Evolutionary conservation across 129 eudicot genomes (phyloP).

Genomic region (Tanacetum coccineum): DNA sequence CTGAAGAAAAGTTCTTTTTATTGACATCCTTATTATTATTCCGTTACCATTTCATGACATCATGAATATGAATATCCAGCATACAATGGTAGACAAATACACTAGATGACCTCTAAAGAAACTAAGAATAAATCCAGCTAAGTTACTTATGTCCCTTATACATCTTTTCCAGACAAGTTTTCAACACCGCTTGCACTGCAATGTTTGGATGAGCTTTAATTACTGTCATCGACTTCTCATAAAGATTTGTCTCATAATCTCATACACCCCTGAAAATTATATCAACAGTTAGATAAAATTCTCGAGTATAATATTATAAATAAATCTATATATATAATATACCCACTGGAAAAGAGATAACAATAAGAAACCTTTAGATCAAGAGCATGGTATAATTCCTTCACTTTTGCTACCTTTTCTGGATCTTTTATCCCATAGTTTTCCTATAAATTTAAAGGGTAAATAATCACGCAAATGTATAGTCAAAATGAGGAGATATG

Average conservation of each 20-base stretch:
- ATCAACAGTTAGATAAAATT: no score
- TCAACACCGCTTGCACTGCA: slow-evolving; percentile 58
- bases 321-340: no score
- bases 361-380: slow-evolving; percentile 55
- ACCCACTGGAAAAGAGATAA: no score
- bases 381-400: slow-evolving; percentile 49
- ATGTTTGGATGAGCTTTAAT: slow-evolving; percentile 65
- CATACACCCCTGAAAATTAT: slow-evolving; percentile 47
- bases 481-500: background rate
- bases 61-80: no score
- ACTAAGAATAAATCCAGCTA: background rate
- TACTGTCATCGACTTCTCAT: slow-evolving; percentile 43
- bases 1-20: no score
- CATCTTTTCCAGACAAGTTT: slow-evolving; percentile 55
- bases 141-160: slow-evolving; percentile 51
- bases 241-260: slow-evolving; percentile 53
- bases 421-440: slow-evolving; percentile 67
- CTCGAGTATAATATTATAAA: no score
- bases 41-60: no score
- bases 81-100: no score
- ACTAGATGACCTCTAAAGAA: background rate
- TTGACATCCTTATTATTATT: no score
- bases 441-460: slow-evolving; percentile 34
- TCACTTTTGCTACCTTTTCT: slow-evolving; percentile 55
- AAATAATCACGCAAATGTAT: background rate